Percentiles rank a stretch among this genome's conserved stretches.
These are phyloP conservation scores for Naganishia vishniacii DNA, from an alignment of 768 basidiomycete genomes.

Conservation along the genomic window DNA sequence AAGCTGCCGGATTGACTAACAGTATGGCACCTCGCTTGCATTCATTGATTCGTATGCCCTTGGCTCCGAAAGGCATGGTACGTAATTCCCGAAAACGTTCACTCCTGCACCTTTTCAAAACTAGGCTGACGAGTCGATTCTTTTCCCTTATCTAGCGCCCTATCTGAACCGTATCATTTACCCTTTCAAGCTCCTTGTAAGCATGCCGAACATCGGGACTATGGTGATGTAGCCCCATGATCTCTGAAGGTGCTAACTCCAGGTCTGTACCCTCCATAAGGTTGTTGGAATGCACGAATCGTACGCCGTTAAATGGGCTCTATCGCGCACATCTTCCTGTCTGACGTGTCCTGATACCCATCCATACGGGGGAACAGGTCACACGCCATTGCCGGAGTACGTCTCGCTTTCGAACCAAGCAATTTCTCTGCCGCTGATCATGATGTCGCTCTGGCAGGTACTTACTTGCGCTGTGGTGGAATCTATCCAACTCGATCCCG, in stretches of 20 bases:
- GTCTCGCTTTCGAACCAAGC: conserved; percentile 6
- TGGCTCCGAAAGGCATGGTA: conserved; percentile 2
- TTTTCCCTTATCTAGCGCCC: too few species aligned
- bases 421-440: too few species aligned
- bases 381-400: conserved; percentile 47
- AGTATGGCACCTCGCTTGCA: too few species aligned
- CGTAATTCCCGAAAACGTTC: too few species aligned
- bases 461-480: conserved; percentile 28
- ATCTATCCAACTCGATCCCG: conserved; percentile 41
- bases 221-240: too few species aligned
- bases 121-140: too few species aligned
- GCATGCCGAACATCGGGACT: conserved; percentile 3
- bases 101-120: too few species aligned
- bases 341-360: not conserved
- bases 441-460: conserved; percentile 14
- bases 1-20: too few species aligned
- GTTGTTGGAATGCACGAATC: conserved; percentile 45
- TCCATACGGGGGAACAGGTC: conserved; percentile 27
- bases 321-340: too few species aligned
- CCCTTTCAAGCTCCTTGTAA: conserved; percentile 48
- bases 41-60: not conserved
- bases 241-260: too few species aligned
- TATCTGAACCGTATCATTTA: conserved; percentile 44
- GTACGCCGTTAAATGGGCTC: conserved; percentile 29
- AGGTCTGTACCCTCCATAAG: too few species aligned